Base-by-base conservation (phyloP, 2,329 filamentous ascomycete species). In the Colletotrichum sojae region DNA sequence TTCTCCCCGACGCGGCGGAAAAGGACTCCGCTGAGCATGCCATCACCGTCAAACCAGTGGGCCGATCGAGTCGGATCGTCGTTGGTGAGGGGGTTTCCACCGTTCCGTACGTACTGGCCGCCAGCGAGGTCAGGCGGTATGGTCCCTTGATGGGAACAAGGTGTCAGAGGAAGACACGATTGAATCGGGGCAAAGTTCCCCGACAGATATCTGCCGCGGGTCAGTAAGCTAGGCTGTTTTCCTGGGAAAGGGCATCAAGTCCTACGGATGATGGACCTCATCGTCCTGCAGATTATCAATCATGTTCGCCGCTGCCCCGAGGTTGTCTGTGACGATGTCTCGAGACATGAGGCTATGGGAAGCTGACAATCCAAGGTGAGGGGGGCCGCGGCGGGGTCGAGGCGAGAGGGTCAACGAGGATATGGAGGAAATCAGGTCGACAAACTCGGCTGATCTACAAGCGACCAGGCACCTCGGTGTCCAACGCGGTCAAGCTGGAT, bases 41-140 rank as follows among this genome's bases (percentile, higher is more conserved):
- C 91, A 75, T 93, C 91, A 39, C 91, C 91, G 73, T 93, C 91
- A 70, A 93, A 93, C 90, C 90, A 93, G 75, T 93, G 91, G 9
- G 89, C 86, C 75, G 91, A 89, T 71, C 89, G 84, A 46, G 85
- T 85, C 3, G 88, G 76, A 62, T 91, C 87, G 22, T 87, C 82
- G 67, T 92, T 90, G 31, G 85, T 85, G 8, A 91, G 82, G 6
- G 91, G 90, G 73, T 93, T 93, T 31, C 88, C 89, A 48, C 91
- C 91, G 75, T 93, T 94, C 16, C 91, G 88, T 31, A 93, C 88
- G 74, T 93, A 93, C 77, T 93, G 87, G 13, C 91, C 91, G 1
- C 90, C 91, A 9, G 84, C 83, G 48, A 94, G 83, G 70, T 92
- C 91, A n/a, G 79, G 71, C 1, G 91, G 91, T 57, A 93, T 89